phyloP scores from a whole-genome alignment of 2,329 filamentous ascomycete species.

The Colletotrichum viniferum region DNA sequence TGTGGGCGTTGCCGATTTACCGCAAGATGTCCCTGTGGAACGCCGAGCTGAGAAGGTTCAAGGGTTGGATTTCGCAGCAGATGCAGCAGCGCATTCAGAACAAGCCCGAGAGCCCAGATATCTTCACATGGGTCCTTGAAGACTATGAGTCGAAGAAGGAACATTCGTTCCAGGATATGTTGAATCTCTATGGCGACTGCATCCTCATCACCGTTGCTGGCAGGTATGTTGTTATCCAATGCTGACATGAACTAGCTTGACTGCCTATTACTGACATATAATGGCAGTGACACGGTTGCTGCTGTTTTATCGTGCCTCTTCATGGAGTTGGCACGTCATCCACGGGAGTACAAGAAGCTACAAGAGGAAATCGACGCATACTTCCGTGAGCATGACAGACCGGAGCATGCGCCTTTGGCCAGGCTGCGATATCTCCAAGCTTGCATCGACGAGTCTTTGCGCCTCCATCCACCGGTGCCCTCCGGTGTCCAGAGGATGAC shows the following conservation, averaged over 20 bases:
- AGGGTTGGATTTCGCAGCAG: slow-evolving; percentile 19
- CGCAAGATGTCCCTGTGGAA: slow-evolving; percentile 23
- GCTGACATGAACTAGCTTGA: no score
- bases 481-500: slow-evolving; percentile 37
- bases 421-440: slow-evolving; percentile 34
- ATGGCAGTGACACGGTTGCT: slow-evolving; percentile 16
- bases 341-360: neutral
- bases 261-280: no score
- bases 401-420: slow-evolving; percentile 20
- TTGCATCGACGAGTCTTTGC: slow-evolving; percentile 42
- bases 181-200: slow-evolving; percentile 29
- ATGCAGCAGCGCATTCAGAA: neutral
- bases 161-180: slow-evolving; percentile 23
- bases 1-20: slow-evolving; percentile 22
- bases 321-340: slow-evolving; percentile 15
- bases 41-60: slow-evolving; percentile 18
- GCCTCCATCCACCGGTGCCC: slow-evolving; percentile 39
- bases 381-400: neutral
- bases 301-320: slow-evolving; percentile 13
- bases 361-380: slow-evolving; percentile 20
- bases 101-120: slow-evolving; percentile 26
- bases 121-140: slow-evolving; percentile 34
- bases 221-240: slow-evolving; percentile 24
- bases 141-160: slow-evolving; percentile 24
- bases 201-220: slow-evolving; percentile 33